phyloP scores from a whole-genome alignment of 306 rosid species.

The Calophaca sinica region DNA sequence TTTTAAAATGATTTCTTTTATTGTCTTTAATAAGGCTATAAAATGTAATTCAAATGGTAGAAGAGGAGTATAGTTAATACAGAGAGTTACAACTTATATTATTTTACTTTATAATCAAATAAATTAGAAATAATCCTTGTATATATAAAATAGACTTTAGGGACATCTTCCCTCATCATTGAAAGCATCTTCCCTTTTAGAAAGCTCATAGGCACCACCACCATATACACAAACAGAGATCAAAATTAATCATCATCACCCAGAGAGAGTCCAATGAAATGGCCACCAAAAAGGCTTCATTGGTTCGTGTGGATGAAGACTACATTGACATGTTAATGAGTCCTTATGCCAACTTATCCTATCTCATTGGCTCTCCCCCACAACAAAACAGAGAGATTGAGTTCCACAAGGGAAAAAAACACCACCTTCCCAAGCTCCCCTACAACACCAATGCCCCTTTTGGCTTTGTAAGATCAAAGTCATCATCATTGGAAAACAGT shows the following conservation, averaged over 20 bases:
- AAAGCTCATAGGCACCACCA: conserved; percentile 51
- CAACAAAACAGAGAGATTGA: conserved; percentile 64
- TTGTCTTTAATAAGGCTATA: not conserved
- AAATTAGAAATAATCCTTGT: not conserved
- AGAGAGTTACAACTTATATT: not conserved
- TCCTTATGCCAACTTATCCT: conserved; percentile 53
- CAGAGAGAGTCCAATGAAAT: conserved; percentile 47
- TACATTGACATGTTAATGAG: conserved; percentile 68
- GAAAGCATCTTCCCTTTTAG: conserved; percentile 30
- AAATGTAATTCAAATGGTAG: not conserved
- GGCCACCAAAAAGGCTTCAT: conserved; percentile 49
- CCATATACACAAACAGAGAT: conserved; percentile 20
- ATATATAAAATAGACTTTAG: conserved; percentile 40
- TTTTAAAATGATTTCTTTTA: too few species aligned
- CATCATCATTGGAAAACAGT: too few species aligned
- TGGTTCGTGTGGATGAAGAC: conserved; percentile 59
- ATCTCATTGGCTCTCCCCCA: not conserved
- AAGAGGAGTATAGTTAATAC: not conserved
- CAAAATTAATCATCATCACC: too few species aligned
- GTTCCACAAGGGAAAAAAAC: conserved; percentile 75
- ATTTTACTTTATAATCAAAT: not conserved
- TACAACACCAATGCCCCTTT: conserved; percentile 42
- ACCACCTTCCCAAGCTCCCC: conserved; percentile 68
- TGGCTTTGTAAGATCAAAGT: not conserved
- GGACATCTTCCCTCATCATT: conserved; percentile 24